Conservation (phyloP, 1,284 basidiomycete genomes). For the Rhizoctonia solani region DNA sequence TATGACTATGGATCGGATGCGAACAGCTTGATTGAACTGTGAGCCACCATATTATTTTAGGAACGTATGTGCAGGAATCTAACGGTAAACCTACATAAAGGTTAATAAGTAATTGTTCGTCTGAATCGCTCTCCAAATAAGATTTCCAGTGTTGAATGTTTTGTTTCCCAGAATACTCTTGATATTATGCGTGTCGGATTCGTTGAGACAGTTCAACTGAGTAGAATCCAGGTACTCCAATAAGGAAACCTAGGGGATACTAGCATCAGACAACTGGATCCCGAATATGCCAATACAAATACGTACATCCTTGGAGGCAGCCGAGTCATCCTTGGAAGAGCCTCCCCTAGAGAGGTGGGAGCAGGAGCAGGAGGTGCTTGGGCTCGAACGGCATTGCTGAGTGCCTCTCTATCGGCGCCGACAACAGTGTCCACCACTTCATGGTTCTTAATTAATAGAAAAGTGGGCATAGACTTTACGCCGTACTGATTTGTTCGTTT, state of each 20-base stretch:
- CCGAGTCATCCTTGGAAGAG: slow-evolving; percentile 17
- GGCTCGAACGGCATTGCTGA: slow-evolving; percentile 41
- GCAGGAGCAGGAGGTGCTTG: slow-evolving; percentile 40
- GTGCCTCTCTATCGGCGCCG: slow-evolving; percentile 41
- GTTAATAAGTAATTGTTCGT: slow-evolving; percentile 75
- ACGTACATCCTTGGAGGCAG: slow-evolving; percentile 36
- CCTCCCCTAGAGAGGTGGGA: neutral
- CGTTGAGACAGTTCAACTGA: slow-evolving; percentile 78
- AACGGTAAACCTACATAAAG: slow-evolving; percentile 57
- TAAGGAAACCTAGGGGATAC: slow-evolving; percentile 52
- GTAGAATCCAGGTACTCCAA: slow-evolving; percentile 62
- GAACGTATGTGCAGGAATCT: neutral
- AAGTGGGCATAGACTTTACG: slow-evolving; percentile 46
- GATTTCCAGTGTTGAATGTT: slow-evolving; percentile 52
- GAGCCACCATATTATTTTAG: neutral
- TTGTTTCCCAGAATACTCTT: slow-evolving; percentile 60
- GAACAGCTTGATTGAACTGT: slow-evolving; percentile 80
- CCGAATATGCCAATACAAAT: neutral
- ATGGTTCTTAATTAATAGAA: slow-evolving; percentile 46
- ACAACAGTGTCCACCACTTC: slow-evolving; percentile 43
- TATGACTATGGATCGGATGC: slow-evolving; percentile 70
- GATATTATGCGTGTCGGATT: slow-evolving; percentile 62
- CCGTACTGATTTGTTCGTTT: slow-evolving; percentile 19
- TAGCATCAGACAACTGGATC: neutral
- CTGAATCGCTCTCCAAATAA: slow-evolving; percentile 76